These are phyloP conservation scores for Phytophthora pinifolia DNA, from an alignment of 352 stramenopile species.

Conservation along the genomic window DNA sequence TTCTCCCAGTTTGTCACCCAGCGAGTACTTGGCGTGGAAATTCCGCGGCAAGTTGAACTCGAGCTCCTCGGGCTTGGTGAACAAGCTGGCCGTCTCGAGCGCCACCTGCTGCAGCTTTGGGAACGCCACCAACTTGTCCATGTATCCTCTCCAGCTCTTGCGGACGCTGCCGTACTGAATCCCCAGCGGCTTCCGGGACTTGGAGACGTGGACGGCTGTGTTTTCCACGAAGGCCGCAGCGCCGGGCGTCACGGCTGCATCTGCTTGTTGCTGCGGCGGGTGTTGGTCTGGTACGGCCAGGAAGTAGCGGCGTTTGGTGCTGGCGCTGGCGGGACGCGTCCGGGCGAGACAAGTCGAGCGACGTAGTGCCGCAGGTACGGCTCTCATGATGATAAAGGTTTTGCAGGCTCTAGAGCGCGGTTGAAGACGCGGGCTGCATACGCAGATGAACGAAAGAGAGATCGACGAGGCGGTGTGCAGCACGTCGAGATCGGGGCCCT, in stretches of 20 bases:
- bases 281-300: conserved; percentile 11
- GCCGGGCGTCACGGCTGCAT: conserved; percentile 18
- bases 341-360: conserved; percentile 12
- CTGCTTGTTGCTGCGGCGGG: conserved; percentile 20
- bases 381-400: conserved; percentile 14
- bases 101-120: conserved; percentile 50
- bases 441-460: conserved; percentile 5
- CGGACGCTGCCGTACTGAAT: conserved; percentile 56
- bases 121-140: conserved; percentile 41
- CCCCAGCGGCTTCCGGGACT: conserved; percentile 12
- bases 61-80: conserved; percentile 58
- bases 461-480: background rate
- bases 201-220: conserved; percentile 9
- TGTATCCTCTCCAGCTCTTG: conserved; percentile 50
- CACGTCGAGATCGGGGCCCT: background rate
- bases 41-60: conserved; percentile 64
- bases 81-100: conserved; percentile 60
- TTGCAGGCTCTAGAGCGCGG: conserved; percentile 8
- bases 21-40: conserved; percentile 54
- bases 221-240: conserved; percentile 22
- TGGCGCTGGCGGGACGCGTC: background rate
- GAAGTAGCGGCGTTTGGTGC: conserved; percentile 10
- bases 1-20: conserved; percentile 63
- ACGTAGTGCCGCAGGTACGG: conserved; percentile 9
- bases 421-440: conserved; percentile 7